phyloP scores from a whole-genome alignment of 1,284 basidiomycete species.

The Lignosus rhinocerotis region DNA sequence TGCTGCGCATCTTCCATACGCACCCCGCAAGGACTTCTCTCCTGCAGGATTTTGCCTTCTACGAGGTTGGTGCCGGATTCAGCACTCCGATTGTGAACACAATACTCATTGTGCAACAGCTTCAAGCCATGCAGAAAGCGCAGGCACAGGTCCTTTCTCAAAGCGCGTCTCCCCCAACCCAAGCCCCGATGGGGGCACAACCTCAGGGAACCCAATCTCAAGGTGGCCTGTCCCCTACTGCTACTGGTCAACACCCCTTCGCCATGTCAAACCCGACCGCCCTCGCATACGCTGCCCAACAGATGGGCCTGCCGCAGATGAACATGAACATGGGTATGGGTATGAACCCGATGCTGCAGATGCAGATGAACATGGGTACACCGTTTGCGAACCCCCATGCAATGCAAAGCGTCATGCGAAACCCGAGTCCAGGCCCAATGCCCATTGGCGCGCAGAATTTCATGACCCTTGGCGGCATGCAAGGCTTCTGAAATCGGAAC shows the following conservation, averaged over 20 bases:
- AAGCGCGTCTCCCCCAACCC: constrained; percentile 40
- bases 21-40: constrained; percentile 90
- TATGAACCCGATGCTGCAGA: constrained; percentile 63
- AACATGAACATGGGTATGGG: constrained; percentile 49
- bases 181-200: constrained; percentile 26
- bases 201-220: constrained; percentile 30
- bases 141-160: constrained; percentile 35
- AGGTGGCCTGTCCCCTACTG: constrained; percentile 36
- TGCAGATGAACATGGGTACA: constrained; percentile 61
- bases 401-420: constrained; percentile 82
- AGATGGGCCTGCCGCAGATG: constrained; percentile 59
- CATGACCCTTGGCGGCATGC: constrained; percentile 51
- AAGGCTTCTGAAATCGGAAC: constrained; percentile 29
- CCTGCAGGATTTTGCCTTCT: constrained; percentile 92
- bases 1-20: constrained; percentile 90
- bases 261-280: constrained; percentile 54
- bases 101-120: constrained; percentile 39
- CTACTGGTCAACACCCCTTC: constrained; percentile 46
- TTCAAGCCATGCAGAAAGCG: constrained; percentile 76
- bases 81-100: too few species aligned
- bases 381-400: constrained; percentile 63
- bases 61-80: constrained; percentile 62
- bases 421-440: constrained; percentile 65
- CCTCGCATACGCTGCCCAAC: constrained; percentile 40
- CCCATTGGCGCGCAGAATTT: constrained; percentile 50